Conservation (phyloP, 2,329 filamentous ascomycete species). For the Fusarium odoratissimum region DNA sequence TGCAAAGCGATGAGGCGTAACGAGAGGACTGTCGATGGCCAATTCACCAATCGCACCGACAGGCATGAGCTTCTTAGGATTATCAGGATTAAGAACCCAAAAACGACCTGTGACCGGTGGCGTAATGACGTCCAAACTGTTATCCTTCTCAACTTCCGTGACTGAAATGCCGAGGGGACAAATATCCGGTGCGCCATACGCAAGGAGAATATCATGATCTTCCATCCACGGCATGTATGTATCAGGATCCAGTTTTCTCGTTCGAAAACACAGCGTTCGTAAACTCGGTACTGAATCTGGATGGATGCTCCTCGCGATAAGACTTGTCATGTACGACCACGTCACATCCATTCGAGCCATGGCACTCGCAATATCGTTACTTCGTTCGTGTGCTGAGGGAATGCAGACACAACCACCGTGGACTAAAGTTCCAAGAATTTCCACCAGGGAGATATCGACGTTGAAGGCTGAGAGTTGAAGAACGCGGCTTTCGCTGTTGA, state of each 20-base stretch:
- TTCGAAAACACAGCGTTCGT: slow-evolving; percentile 59
- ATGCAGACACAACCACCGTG: slow-evolving; percentile 70
- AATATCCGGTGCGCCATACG: slow-evolving; percentile 63
- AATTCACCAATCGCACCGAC: slow-evolving; percentile 68
- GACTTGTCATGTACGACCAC: slow-evolving; percentile 68
- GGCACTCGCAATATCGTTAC: slow-evolving; percentile 61
- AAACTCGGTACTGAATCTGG: slow-evolving; percentile 53
- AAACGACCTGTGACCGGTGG: slow-evolving; percentile 62
- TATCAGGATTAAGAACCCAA: slow-evolving; percentile 65
- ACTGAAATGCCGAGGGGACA: slow-evolving; percentile 64
- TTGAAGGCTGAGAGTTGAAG: slow-evolving; percentile 66
- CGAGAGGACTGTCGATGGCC: slow-evolving; percentile 64
- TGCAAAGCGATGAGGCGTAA: slow-evolving; percentile 52
- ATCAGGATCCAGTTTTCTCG: slow-evolving; percentile 62
- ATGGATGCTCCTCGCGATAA: slow-evolving; percentile 62
- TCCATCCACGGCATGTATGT: slow-evolving; percentile 60
- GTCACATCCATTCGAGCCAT: slow-evolving; percentile 64
- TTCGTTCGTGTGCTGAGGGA: slow-evolving; percentile 61
- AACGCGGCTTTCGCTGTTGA: slow-evolving; percentile 64
- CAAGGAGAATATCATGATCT: slow-evolving; percentile 59
- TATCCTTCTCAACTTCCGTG: slow-evolving; percentile 54
- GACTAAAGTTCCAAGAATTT: slow-evolving; percentile 64
- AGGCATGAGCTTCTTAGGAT: slow-evolving; percentile 62
- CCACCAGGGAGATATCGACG: slow-evolving; percentile 64
- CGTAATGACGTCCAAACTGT: slow-evolving; percentile 57